phyloP scores from a whole-genome alignment of 164 flowering plant species.

The Magnolia sinica region DNA sequence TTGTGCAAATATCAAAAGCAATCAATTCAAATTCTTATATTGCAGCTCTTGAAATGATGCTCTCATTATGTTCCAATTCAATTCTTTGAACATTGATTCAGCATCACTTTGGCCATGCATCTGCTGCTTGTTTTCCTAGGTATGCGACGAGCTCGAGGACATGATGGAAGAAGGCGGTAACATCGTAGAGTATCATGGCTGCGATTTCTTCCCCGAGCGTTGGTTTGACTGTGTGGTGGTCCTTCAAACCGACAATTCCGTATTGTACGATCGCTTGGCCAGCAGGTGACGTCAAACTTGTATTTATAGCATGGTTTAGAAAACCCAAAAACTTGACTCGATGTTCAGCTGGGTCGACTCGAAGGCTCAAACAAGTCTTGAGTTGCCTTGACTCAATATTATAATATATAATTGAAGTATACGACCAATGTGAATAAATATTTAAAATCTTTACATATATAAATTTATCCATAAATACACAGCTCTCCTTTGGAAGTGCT shows the following conservation, averaged over 20 bases:
- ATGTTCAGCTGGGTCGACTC: too few species aligned
- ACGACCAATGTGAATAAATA: too few species aligned
- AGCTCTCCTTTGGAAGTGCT: too few species aligned
- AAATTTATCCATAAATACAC: too few species aligned
- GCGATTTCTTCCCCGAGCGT: conserved; percentile 94
- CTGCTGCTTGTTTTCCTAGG: conserved; percentile 32
- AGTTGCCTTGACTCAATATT: too few species aligned
- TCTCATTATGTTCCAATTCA: too few species aligned
- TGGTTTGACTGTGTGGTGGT: conserved; percentile 95
- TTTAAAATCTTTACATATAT: too few species aligned
- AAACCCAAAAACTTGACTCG: too few species aligned
- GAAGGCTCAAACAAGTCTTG: too few species aligned
- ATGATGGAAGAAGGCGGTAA: conserved; percentile 89
- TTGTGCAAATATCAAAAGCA: background rate
- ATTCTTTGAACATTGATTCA: background rate
- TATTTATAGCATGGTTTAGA: background rate
- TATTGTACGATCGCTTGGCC: conserved; percentile 72
- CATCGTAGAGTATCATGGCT: conserved; percentile 91
- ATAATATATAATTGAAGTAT: too few species aligned
- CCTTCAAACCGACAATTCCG: conserved; percentile 83
- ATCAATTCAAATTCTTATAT: background rate
- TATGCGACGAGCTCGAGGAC: conserved; percentile 94
- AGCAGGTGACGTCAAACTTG: conserved; percentile 43
- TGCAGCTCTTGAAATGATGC: background rate
- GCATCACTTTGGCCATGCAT: background rate